A percentile compares a stretch with the other conserved stretches of the same genome.
phyloP scores from a whole-genome alignment of 2,329 filamentous ascomycete genomes.

The Lasiodiplodia gonubiensis region DNA sequence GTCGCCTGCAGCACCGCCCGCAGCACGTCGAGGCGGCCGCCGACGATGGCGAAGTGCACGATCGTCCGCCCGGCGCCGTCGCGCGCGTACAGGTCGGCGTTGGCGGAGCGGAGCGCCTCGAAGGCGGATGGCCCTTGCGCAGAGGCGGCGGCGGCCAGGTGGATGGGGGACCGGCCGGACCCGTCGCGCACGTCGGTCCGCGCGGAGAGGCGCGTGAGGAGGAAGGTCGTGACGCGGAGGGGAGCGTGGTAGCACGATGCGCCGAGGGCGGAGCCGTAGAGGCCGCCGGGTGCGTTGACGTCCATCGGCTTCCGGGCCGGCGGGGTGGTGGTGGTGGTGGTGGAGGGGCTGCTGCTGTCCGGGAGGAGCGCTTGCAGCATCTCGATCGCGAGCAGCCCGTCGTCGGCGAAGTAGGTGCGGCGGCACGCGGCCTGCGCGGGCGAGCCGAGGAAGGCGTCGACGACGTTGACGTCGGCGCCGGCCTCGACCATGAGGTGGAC shows the following conservation, averaged over 20 bases:
- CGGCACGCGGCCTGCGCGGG: not conserved
- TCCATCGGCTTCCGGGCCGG: no score
- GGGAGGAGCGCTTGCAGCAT: no score
- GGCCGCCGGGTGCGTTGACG: not conserved
- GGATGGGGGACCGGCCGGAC: not conserved
- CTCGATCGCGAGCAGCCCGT: no score
- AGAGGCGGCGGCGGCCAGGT: not conserved
- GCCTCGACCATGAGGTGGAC: not conserved
- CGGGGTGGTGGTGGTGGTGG: no score
- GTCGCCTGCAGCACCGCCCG: not conserved
- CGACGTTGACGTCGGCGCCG: not conserved
- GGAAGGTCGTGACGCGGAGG: not conserved
- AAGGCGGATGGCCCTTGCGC: not conserved
- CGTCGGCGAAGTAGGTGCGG: no score
- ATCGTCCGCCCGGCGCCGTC: not conserved
- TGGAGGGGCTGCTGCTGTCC: no score
- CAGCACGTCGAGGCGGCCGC: not conserved
- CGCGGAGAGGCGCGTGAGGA: not conserved
- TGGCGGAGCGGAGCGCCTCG: not conserved
- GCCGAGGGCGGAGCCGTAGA: not conserved
- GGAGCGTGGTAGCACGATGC: not conserved
- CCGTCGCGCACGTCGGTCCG: not conserved
- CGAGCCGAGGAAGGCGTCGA: not conserved
- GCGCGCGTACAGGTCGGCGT: not conserved
- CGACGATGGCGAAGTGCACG: not conserved